Conservation (phyloP, 78 protist species). For the Tieghemostelium lacteum region DNA sequence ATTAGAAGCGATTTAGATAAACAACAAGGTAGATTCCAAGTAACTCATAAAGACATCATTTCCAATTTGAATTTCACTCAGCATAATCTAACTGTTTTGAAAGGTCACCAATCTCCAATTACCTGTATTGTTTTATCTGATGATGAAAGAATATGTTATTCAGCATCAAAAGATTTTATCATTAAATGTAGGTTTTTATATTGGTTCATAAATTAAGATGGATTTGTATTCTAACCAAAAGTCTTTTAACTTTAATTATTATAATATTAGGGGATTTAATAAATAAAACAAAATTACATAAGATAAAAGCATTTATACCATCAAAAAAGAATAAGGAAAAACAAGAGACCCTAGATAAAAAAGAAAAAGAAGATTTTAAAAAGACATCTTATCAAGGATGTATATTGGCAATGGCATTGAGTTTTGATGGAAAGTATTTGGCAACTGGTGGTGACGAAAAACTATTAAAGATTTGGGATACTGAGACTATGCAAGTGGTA, state of each 20-base stretch:
- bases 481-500: not conserved
- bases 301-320: conserved; percentile 42
- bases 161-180: conserved; percentile 76
- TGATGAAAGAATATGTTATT: conserved; percentile 65
- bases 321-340: conserved; percentile 35
- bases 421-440: conserved; percentile 81
- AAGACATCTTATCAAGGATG: conserved; percentile 12
- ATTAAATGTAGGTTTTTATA: conserved; percentile 48
- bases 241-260: not conserved
- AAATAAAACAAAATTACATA: conserved; percentile 17
- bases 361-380: conserved; percentile 5
- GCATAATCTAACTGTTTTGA: conserved; percentile 1
- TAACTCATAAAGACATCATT: not conserved
- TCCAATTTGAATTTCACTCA: conserved; percentile 8
- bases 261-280: conserved; percentile 47
- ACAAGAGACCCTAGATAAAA: not conserved
- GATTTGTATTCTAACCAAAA: not conserved
- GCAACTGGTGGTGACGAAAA: conserved; percentile 85
- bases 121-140: conserved; percentile 68
- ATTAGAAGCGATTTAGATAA: conserved; percentile 11
- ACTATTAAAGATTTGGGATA: conserved; percentile 80
- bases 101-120: conserved; percentile 74
- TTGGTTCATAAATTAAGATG: no score
- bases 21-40: not conserved
- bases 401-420: conserved; percentile 85